phyloP scores from a whole-genome alignment of 768 basidiomycete genomes.

The Auriscalpium orientale region DNA sequence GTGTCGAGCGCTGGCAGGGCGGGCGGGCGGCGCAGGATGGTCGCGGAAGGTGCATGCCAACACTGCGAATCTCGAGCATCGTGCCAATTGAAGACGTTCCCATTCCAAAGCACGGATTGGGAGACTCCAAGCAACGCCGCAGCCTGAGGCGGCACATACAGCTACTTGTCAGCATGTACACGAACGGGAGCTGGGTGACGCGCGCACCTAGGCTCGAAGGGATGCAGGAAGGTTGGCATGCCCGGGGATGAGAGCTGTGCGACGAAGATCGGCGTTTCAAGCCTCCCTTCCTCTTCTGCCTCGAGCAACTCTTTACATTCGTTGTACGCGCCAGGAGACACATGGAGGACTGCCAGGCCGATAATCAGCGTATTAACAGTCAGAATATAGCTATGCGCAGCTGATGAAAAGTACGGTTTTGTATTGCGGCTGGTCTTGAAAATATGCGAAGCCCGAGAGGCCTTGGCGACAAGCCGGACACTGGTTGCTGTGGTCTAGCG shows the following conservation, averaged over 20 bases:
- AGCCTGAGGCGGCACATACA: too few species aligned
- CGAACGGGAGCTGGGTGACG: not conserved
- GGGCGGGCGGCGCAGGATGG: not conserved
- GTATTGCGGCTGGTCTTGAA: conserved; percentile 76
- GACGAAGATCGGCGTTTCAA: conserved; percentile 91
- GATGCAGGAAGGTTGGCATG: conserved; percentile 82
- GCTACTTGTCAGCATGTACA: not conserved
- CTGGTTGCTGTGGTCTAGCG: conserved; percentile 72
- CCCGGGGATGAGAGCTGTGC: conserved; percentile 85
- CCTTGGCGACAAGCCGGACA: conserved; percentile 85
- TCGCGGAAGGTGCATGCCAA: conserved; percentile 48
- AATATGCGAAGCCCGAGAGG: conserved; percentile 71
- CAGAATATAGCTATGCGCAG: conserved; percentile 23
- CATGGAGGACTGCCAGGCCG: too few species aligned
- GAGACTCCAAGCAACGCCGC: conserved; percentile 80
- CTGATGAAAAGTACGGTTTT: conserved; percentile 60
- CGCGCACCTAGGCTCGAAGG: conserved; percentile 78
- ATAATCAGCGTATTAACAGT: conserved; percentile 2
- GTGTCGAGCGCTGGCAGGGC: not conserved
- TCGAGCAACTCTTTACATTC: too few species aligned
- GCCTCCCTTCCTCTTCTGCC: conserved; percentile 68
- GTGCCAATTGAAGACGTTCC: conserved; percentile 83
- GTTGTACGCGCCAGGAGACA: too few species aligned
- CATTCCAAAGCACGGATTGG: conserved; percentile 85
- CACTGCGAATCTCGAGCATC: conserved; percentile 82